Percentiles rank a stretch among this genome's conserved stretches.
Evolutionary conservation across 345 rosid species (phyloP).

Genomic region (Dipteronia dyeriana): DNA sequence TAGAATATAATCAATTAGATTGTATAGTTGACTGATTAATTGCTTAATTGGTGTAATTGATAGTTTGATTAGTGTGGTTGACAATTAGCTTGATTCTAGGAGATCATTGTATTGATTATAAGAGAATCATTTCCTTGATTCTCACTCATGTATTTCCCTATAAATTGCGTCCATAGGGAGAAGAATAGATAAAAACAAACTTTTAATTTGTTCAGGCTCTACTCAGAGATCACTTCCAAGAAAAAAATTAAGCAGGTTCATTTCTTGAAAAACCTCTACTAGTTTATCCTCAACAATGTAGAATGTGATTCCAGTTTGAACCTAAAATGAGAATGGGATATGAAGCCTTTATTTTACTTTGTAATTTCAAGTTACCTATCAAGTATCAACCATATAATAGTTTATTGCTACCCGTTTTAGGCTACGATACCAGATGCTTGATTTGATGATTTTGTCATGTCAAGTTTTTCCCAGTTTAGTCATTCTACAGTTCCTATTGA

Average conservation of each 20-base stretch:
- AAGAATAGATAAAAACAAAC: no score
- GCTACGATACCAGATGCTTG: neutral
- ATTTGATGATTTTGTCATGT: slow-evolving; percentile 8
- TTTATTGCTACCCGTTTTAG: neutral
- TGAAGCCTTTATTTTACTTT: neutral
- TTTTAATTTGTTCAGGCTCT: no score
- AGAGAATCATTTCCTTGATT: no score
- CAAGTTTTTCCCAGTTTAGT: neutral
- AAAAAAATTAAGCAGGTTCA: slow-evolving; percentile 46
- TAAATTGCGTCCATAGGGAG: no score
- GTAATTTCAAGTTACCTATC: neutral
- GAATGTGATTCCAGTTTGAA: slow-evolving; percentile 8
- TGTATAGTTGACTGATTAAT: no score
- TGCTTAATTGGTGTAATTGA: no score
- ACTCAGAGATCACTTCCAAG: slow-evolving; percentile 25
- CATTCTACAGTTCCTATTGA: neutral
- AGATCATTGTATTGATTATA: no score
- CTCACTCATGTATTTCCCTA: no score
- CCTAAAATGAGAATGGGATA: neutral
- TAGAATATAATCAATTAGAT: no score
- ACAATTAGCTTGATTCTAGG: no score
- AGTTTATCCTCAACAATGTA: neutral
- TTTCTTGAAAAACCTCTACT: slow-evolving; percentile 14
- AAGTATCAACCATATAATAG: neutral
- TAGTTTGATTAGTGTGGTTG: no score